A percentile compares a stretch with the other conserved stretches of the same genome.
These are phyloP conservation scores for Penicillium sp. DNA, from an alignment of 2,329 filamentous ascomycete species.

Conservation along the genomic window DNA sequence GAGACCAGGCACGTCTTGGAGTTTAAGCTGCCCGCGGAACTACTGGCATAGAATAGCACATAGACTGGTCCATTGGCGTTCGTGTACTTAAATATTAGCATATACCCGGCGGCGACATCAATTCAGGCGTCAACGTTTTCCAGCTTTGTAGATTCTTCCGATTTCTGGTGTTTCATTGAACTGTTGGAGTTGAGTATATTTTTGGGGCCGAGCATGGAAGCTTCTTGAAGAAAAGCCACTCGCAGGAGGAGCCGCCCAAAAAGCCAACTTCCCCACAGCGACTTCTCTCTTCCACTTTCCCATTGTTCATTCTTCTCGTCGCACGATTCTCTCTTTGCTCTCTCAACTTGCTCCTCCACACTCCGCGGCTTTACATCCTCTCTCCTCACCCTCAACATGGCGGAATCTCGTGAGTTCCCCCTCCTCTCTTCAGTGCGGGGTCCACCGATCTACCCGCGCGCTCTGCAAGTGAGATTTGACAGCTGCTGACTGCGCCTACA, in stretches of 20 bases:
- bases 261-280: slow-evolving; percentile 17
- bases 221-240: slow-evolving; percentile 40
- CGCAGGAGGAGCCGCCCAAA: slow-evolving; percentile 10
- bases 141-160: not conserved
- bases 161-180: not conserved
- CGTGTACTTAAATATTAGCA: slow-evolving; percentile 5
- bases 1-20: slow-evolving; percentile 21
- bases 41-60: slow-evolving; percentile 18
- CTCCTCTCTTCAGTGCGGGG: slow-evolving; percentile 24
- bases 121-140: not conserved
- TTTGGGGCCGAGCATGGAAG: slow-evolving; percentile 36
- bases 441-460: slow-evolving; percentile 18
- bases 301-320: slow-evolving; percentile 1
- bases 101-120: slow-evolving; percentile 7
- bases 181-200: slow-evolving; percentile 1
- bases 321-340: not conserved
- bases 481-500: slow-evolving; percentile 23
- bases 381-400: slow-evolving; percentile 30
- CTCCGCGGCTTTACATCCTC: not conserved
- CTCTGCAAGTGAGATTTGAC: slow-evolving; percentile 15
- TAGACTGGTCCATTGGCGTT: slow-evolving; percentile 9
- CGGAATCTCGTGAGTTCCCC: slow-evolving; percentile 37
- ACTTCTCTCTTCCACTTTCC: slow-evolving; percentile 6
- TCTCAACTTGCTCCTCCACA: not conserved
- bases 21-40: slow-evolving; percentile 29